Evolutionary conservation across 139 green algal genomes (phyloP).

Genomic region (Pedinophyceae sp.): DNA sequence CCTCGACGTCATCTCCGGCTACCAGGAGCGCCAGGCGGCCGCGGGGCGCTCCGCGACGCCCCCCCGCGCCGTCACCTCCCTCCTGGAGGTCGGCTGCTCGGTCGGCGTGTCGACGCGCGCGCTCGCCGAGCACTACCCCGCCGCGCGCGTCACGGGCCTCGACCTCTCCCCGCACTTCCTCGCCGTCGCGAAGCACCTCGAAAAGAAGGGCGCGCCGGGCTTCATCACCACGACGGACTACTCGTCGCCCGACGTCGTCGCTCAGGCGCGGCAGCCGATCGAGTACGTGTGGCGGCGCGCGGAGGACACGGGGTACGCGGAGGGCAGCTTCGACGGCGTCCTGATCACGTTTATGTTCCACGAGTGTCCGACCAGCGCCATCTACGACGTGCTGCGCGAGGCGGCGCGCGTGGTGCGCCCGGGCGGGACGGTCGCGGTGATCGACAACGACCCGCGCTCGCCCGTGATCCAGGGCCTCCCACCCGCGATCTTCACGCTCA

Average conservation of each 20-base stretch:
- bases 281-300: constrained; percentile 48
- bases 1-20: too few species aligned
- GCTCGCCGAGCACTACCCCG: constrained; percentile 34
- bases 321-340: constrained; percentile 52
- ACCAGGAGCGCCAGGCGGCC: too few species aligned
- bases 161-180: constrained; percentile 78
- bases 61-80: too few species aligned
- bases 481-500: constrained; percentile 57
- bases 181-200: constrained; percentile 56
- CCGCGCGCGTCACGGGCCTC: constrained; percentile 37
- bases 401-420: constrained; percentile 46
- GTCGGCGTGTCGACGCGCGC: constrained; percentile 54
- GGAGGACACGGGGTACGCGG: constrained; percentile 34
- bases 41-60: too few species aligned
- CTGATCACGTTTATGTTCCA: constrained; percentile 63
- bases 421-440: constrained; percentile 45
- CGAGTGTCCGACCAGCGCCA: constrained; percentile 46
- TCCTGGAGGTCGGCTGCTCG: constrained; percentile 73
- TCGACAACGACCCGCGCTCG: constrained; percentile 63
- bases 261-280: constrained; percentile 16
- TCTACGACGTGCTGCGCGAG: constrained; percentile 32
- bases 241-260: background rate
- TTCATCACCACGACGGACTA: background rate
- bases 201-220: constrained; percentile 8
- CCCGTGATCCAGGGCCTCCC: constrained; percentile 70